These are phyloP conservation scores for Arthrobotrys entomopaga DNA, from an alignment of 2,329 filamentous ascomycete genomes.

Conservation along the genomic window DNA sequence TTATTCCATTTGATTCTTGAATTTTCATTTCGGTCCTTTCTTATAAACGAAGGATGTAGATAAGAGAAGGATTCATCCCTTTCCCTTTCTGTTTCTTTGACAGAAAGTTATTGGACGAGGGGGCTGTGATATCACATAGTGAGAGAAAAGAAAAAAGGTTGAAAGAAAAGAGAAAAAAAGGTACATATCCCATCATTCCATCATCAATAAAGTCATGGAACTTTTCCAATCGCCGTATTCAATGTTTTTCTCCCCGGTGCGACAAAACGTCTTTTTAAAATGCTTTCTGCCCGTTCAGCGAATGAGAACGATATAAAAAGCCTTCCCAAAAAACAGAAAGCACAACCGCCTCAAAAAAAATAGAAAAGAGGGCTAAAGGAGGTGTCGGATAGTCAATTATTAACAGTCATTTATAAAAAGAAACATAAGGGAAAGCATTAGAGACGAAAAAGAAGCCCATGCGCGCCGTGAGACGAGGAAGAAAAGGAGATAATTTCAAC, in stretches of 20 bases:
- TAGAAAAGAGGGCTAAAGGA: neutral
- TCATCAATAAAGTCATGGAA: conserved; percentile 22
- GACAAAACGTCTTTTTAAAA: conserved; percentile 20
- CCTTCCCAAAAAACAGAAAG: conserved; percentile 21
- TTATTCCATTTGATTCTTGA: neutral
- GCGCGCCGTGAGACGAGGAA: conserved; percentile 43
- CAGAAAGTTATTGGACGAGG: conserved; percentile 32
- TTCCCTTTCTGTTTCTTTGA: conserved; percentile 30
- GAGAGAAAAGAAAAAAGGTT: conserved; percentile 31
- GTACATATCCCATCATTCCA: conserved; percentile 38
- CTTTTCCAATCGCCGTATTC: conserved; percentile 5
- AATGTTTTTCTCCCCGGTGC: conserved; percentile 2
- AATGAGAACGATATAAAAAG: conserved; percentile 31
- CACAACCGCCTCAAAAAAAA: conserved; percentile 19
- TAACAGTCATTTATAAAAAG: conserved; percentile 43
- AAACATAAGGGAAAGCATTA: conserved; percentile 24
- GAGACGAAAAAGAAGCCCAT: conserved; percentile 20
- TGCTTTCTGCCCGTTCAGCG: conserved; percentile 19
- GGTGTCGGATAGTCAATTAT: conserved; percentile 48
- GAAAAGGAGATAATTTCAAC: conserved; percentile 19
- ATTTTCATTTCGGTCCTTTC: conserved; percentile 3
- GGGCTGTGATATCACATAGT: conserved; percentile 13
- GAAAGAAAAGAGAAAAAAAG: conserved; percentile 13
- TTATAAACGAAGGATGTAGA: conserved; percentile 9
- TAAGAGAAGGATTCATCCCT: conserved; percentile 9